A percentile compares a stretch with the other conserved stretches of the same genome.
Evolutionary conservation across 768 basidiomycete genomes (phyloP).

Genomic region (Trametes meyenii): DNA sequence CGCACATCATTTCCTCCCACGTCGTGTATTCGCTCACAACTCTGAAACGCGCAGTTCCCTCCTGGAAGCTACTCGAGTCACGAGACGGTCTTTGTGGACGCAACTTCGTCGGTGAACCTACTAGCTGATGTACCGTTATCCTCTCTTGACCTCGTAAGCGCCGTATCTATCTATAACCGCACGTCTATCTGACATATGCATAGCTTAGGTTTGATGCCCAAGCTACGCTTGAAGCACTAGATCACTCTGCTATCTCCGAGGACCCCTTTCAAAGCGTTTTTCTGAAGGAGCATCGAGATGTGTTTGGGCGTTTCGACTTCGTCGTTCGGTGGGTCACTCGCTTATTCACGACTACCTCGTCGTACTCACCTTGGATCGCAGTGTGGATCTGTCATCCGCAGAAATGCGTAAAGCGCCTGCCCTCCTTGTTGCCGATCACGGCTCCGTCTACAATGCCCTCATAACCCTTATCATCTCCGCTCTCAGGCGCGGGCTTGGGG

Average conservation of each 20-base stretch:
- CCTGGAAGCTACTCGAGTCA: slow-evolving; percentile 57
- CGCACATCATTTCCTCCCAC: background rate
- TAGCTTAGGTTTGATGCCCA: slow-evolving; percentile 79
- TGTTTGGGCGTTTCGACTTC: slow-evolving; percentile 72
- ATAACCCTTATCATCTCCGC: slow-evolving; percentile 52
- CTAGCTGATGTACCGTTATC: slow-evolving; percentile 73
- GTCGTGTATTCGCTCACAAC: background rate
- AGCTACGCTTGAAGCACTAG: slow-evolving; percentile 68
- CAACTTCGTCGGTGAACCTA: slow-evolving; percentile 75
- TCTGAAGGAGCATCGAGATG: slow-evolving; percentile 67
- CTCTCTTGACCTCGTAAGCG: slow-evolving; percentile 74
- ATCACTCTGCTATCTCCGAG: slow-evolving; percentile 45
- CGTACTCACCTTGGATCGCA: slow-evolving; percentile 29
- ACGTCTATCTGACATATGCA: background rate
- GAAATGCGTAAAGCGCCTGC: slow-evolving; percentile 47
- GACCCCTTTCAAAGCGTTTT: slow-evolving; percentile 77
- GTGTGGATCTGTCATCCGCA: slow-evolving; percentile 58
- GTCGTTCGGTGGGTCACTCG: slow-evolving; percentile 55
- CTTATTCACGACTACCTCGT: background rate
- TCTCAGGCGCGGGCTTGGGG: slow-evolving; percentile 69
- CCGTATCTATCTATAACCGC: background rate
- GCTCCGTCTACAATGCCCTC: slow-evolving; percentile 59
- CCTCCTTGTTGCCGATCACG: slow-evolving; percentile 56
- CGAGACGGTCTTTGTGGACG: slow-evolving; percentile 74
- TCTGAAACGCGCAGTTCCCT: slow-evolving; percentile 46